Conservation (phyloP, 192 early-diverging fungal species). For the Dispira parvispora region DNA sequence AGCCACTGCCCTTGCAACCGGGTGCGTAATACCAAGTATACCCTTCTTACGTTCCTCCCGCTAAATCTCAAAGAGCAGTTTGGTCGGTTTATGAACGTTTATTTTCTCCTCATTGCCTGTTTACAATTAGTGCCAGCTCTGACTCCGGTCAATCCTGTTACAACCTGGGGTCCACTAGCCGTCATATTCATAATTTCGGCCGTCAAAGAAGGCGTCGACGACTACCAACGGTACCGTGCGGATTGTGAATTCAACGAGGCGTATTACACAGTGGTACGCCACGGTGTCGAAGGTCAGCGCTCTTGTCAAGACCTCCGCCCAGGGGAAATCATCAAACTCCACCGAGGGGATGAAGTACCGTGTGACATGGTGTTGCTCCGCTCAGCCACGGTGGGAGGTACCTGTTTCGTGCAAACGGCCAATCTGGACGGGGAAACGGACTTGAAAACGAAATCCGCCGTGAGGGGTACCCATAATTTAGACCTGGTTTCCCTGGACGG, state of each 20-base stretch:
- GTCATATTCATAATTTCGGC: not conserved
- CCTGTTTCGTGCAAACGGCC: conserved; percentile 72
- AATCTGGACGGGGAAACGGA: conserved; percentile 80
- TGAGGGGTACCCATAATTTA: conserved; percentile 30
- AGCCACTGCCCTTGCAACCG: not conserved
- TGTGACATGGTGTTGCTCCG: conserved; percentile 60
- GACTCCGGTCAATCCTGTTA: not conserved
- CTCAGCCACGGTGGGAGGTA: conserved; percentile 51
- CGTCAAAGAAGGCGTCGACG: not conserved
- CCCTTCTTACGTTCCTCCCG: not conserved
- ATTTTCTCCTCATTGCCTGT: not conserved
- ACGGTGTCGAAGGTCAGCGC: not conserved
- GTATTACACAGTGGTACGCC: not conserved
- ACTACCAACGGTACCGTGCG: not conserved
- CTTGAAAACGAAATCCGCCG: conserved; percentile 64
- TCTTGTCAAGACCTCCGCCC: conserved; percentile 39
- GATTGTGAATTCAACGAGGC: not conserved
- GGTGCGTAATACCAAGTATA: conserved; percentile 5
- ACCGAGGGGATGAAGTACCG: conserved; percentile 63
- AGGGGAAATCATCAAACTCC: conserved; percentile 62
- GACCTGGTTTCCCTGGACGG: not conserved
- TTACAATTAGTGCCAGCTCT: not conserved
- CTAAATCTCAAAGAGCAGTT: not conserved
- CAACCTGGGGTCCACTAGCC: not conserved
- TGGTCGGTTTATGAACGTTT: conserved; percentile 2